Percentiles rank a stretch among this genome's conserved stretches.
These are phyloP conservation scores for Candida nemodendra DNA, from an alignment of 805 yeast species.

Conservation along the genomic window DNA sequence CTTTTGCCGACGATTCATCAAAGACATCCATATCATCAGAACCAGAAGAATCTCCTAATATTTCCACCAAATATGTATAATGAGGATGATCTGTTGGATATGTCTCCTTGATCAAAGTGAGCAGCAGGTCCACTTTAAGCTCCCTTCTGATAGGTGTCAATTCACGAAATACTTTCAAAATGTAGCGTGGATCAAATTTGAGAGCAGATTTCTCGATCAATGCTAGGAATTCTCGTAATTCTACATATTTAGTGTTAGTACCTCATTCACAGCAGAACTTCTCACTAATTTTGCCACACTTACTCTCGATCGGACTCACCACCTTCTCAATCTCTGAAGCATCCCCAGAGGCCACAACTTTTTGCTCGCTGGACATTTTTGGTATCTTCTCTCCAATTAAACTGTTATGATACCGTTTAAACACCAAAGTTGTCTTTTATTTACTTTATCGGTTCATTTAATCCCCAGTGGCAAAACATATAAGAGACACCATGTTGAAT, in stretches of 20 bases:
- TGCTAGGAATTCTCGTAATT: constrained; percentile 19
- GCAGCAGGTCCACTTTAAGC: constrained; percentile 53
- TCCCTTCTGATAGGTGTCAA: constrained; percentile 71
- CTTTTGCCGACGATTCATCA: constrained; percentile 30
- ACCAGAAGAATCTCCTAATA: constrained; percentile 33
- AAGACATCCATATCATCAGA: constrained; percentile 35
- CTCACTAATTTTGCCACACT: constrained; percentile 4
- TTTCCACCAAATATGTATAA: constrained; percentile 40
- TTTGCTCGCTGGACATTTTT: constrained; percentile 7
- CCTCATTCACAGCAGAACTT: neutral
- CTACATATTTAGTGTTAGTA: constrained; percentile 14
- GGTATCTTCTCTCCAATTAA: too few relatives aligned
- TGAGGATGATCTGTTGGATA: constrained; percentile 52
- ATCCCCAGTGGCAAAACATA: constrained; percentile 2
- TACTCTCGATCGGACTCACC: constrained; percentile 13
- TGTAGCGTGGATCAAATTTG: constrained; percentile 81
- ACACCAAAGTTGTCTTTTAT: too few relatives aligned
- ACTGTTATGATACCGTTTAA: too few relatives aligned
- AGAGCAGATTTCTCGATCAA: constrained; percentile 36
- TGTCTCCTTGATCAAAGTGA: constrained; percentile 49
- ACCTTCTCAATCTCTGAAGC: constrained; percentile 2
- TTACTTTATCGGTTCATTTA: too few relatives aligned
- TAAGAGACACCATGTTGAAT: neutral
- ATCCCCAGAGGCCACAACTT: neutral
- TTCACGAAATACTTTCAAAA: constrained; percentile 82